Evolutionary conservation across 805 yeast species (phyloP).

Genomic region (Suhomyces faveliae): DNA sequence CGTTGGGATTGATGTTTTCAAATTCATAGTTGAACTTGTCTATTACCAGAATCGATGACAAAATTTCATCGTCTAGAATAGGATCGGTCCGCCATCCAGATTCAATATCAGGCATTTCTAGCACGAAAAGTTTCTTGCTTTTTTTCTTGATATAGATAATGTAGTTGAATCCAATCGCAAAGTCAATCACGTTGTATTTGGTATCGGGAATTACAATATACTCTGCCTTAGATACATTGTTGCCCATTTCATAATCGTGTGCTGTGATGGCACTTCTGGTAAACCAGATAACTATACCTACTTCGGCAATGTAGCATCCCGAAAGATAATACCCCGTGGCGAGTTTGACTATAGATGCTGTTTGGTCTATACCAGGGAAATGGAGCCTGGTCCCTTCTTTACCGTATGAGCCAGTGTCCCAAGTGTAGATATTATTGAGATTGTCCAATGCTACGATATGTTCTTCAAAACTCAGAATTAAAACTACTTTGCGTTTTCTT

Average conservation of each 20-base stretch:
- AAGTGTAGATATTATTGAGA: constrained; percentile 49
- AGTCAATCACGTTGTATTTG: constrained; percentile 46
- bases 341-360: constrained; percentile 41
- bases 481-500: constrained; percentile 33
- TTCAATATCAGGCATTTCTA: constrained; percentile 24
- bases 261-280: constrained; percentile 22
- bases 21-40: constrained; percentile 30
- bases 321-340: constrained; percentile 69
- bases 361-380: constrained; percentile 30
- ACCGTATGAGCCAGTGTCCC: constrained; percentile 50
- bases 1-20: no score
- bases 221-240: constrained; percentile 29
- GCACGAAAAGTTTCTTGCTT: constrained; percentile 41
- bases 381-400: constrained; percentile 43
- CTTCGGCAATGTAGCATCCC: constrained; percentile 45
- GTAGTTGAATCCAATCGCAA: constrained; percentile 52
- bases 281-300: constrained; percentile 63
- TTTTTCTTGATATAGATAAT: constrained; percentile 47
- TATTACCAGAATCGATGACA: constrained; percentile 14
- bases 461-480: constrained; percentile 60
- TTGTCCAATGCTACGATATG: constrained; percentile 63
- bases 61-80: constrained; percentile 9
- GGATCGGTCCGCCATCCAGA: constrained; percentile 9
- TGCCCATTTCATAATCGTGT: constrained; percentile 17
- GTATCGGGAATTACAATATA: constrained; percentile 44